Percentiles rank a stretch among this genome's conserved stretches.
Conservation (phyloP, 805 yeast genomes). For the Cephaloascus fragrans region DNA sequence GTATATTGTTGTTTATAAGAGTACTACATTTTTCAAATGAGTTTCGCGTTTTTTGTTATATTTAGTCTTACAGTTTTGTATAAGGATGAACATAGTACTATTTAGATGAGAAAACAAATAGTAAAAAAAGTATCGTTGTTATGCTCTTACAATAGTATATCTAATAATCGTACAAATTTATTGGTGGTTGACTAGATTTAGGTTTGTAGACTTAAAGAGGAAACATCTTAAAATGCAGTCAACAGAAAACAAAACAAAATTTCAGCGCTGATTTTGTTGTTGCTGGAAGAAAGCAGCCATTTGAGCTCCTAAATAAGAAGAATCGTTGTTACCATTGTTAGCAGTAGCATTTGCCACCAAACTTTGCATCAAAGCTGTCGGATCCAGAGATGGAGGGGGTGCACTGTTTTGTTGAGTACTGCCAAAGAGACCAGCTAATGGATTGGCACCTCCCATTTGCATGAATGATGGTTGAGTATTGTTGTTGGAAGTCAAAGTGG, state of each 20-base stretch:
- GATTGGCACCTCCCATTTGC: slow-evolving; percentile 24
- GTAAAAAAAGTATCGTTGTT: no score
- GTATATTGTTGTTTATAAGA: no score
- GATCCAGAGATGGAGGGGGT: not conserved
- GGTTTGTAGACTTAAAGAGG: no score
- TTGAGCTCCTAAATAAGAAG: not conserved
- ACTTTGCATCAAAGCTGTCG: slow-evolving; percentile 1
- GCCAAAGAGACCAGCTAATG: slow-evolving; percentile 37
- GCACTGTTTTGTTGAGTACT: not conserved
- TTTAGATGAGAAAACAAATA: no score
- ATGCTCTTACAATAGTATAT: slow-evolving; percentile 20
- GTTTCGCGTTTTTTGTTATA: no score
- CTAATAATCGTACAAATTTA: slow-evolving; percentile 28
- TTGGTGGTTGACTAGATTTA: no score
- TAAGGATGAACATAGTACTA: no score
- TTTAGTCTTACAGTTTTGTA: no score
- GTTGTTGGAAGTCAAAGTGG: slow-evolving; percentile 17
- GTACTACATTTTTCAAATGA: no score
- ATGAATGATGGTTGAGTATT: not conserved
- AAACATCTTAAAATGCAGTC: no score
- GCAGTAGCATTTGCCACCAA: not conserved
- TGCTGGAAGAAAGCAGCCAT: slow-evolving; percentile 1
- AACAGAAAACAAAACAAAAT: not conserved
- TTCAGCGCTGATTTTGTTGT: slow-evolving; percentile 1
- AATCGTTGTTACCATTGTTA: not conserved